These are phyloP conservation scores for Paecilomyces niveus DNA, from an alignment of 2,329 filamentous ascomycete genomes.

Conservation along the genomic window DNA sequence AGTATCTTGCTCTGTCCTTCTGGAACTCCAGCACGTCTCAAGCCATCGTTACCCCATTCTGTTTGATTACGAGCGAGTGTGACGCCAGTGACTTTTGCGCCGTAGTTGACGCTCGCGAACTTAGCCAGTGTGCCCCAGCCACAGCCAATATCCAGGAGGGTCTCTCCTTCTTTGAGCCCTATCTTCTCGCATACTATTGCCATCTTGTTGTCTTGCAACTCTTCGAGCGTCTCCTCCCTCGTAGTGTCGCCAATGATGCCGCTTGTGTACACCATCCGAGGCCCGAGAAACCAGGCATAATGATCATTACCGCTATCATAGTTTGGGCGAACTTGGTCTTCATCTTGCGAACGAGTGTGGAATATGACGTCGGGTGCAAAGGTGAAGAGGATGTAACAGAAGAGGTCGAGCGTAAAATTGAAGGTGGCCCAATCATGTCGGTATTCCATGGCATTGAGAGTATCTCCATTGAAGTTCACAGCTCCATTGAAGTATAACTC, in stretches of 20 bases:
- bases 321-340: constrained; percentile 95
- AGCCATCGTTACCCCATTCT: constrained; percentile 87
- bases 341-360: constrained; percentile 88
- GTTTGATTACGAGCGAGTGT: constrained; percentile 96
- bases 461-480: constrained; percentile 92
- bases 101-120: constrained; percentile 88
- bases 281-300: constrained; percentile 96
- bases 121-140: constrained; percentile 96
- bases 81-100: constrained; percentile 76
- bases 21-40: constrained; percentile 71
- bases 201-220: constrained; percentile 97
- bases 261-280: constrained; percentile 98
- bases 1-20: constrained; percentile 87
- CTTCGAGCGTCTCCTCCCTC: constrained; percentile 82
- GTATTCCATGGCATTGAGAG: constrained; percentile 82
- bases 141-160: constrained; percentile 88
- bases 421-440: constrained; percentile 97
- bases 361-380: constrained; percentile 87
- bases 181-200: constrained; percentile 95
- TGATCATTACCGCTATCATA: constrained; percentile 98
- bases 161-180: constrained; percentile 70
- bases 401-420: constrained; percentile 75
- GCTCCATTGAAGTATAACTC: constrained; percentile 97
- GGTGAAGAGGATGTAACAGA: constrained; percentile 79
- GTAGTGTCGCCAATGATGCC: constrained; percentile 85